Base-by-base conservation (phyloP, 2,329 filamentous ascomycete species). In the Hortaea werneckii region DNA sequence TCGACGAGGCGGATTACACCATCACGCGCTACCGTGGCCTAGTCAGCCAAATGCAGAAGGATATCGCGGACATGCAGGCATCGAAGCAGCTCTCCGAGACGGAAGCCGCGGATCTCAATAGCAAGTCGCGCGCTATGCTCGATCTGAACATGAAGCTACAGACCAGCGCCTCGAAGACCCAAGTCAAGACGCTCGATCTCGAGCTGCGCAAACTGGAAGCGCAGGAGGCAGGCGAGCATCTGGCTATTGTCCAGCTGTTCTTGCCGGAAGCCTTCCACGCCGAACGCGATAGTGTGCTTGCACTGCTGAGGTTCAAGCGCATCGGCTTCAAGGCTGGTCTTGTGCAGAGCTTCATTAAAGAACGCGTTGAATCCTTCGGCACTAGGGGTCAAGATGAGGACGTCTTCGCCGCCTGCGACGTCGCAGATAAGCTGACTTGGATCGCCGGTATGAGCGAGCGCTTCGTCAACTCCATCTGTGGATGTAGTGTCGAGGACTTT, bases 91-190 rank as follows among this genome's bases (percentile, higher is more conserved):
- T 96, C 55, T 94, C 88, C 1, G 92, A 96, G 65, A 83, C 83
- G 11, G 89, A 96, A 64, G 88, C 90, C 1, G 88, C 89, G 62
- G 87, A 96, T 64, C 78, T 96, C 45, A 89, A 83, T 53, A 85
- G 79, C 57, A 84, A 87, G 51, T 94, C 90, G 39, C 80, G 88
- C 51, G 88, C 90, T 44, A 94, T 98, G 83, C 85, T 95, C 79
- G 90, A 98, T 59, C 76, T 98, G 40, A 96, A 96, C 65, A 79
- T 90, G 76, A 94, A 94, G 67, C 76, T 98, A 37, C 90, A 95
- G 60, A 78, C 85, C 46, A 94, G 88, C 9, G 88, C 88, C 8
- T 79, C 87, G 37, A 95, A 95, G 70, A 85, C 90, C 2, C 90
- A 95, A 64, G 82, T 87, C 59, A 96, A 95, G 70, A 88, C 88